phyloP scores from a whole-genome alignment of 306 rosid genomes.

The Vachellia pachyceras region DNA sequence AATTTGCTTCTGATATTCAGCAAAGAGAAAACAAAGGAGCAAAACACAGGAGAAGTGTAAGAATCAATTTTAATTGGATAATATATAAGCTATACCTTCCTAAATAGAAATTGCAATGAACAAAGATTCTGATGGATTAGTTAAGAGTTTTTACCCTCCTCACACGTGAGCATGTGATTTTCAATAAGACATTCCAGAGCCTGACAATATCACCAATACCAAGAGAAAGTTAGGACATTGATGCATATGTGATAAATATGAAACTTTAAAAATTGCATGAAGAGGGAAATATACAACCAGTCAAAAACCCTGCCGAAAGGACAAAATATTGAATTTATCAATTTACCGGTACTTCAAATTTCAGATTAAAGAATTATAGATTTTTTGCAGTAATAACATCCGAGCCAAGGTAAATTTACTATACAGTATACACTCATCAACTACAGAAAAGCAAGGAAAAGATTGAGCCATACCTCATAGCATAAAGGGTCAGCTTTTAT shows the following conservation, averaged over 20 bases:
- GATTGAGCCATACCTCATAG: constrained; percentile 76
- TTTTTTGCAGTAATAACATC: not conserved
- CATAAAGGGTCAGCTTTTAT: constrained; percentile 95
- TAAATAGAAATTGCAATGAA: constrained; percentile 20
- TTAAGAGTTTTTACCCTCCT: constrained; percentile 69
- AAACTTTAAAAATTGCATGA: constrained; percentile 1
- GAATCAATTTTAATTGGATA: constrained; percentile 28
- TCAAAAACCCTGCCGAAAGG: constrained; percentile 10
- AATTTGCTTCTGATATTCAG: constrained; percentile 69
- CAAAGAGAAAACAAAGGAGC: constrained; percentile 30
- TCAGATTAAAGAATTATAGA: constrained; percentile 26
- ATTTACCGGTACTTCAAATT: constrained; percentile 1
- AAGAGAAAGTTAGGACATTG: constrained; percentile 32
- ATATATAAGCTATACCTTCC: constrained; percentile 11
- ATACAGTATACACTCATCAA: not conserved
- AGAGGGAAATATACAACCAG: constrained; percentile 8
- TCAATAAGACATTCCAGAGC: constrained; percentile 96
- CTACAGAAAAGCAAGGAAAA: constrained; percentile 31
- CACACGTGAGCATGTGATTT: constrained; percentile 93
- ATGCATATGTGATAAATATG: constrained; percentile 14
- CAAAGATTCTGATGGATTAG: constrained; percentile 13
- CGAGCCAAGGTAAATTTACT: constrained; percentile 8
- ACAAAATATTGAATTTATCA: constrained; percentile 21
- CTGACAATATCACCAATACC: constrained; percentile 52
- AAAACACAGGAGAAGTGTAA: constrained; percentile 21